Evolutionary conservation across 495 filamentous ascomycete species (phyloP).

Genomic region (Penicillium canescens): DNA sequence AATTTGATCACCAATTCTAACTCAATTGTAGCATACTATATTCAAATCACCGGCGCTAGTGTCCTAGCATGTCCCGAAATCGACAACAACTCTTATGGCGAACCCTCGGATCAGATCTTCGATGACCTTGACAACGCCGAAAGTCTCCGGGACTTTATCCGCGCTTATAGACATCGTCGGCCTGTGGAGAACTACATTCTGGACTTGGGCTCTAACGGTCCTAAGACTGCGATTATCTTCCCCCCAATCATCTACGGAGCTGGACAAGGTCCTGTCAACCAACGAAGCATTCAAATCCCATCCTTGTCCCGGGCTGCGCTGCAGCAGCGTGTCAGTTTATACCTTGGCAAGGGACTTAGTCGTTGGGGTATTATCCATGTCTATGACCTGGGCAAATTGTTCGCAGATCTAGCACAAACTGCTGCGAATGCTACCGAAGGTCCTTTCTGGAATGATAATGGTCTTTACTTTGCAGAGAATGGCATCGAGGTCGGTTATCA

Average conservation of each 20-base stretch:
- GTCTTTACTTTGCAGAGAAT: conserved; percentile 3
- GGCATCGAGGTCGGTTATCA: background rate
- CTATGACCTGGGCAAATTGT: background rate
- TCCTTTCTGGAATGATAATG: conserved; percentile 8
- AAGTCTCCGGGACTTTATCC: background rate
- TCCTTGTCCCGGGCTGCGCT: background rate
- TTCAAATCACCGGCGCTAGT: conserved; percentile 5
- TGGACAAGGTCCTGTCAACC: conserved; percentile 4
- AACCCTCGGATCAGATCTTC: conserved; percentile 2
- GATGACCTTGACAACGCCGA: conserved; percentile 4
- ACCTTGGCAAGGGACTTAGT: conserved; percentile 5
- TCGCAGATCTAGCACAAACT: conserved; percentile 1
- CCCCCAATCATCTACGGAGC: conserved; percentile 7
- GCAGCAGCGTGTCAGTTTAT: background rate
- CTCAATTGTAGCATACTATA: background rate
- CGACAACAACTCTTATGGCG: conserved; percentile 3
- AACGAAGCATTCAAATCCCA: conserved; percentile 6
- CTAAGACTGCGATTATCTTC: conserved; percentile 7
- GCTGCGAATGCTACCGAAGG: background rate
- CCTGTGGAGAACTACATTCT: conserved; percentile 8
- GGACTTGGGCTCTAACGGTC: conserved; percentile 3
- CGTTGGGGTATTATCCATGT: conserved; percentile 3
- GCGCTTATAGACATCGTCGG: background rate
- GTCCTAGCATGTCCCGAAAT: conserved; percentile 2
- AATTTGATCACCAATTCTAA: background rate